Percentiles rank a stretch among this genome's conserved stretches.
Evolutionary conservation across 2,329 filamentous ascomycete species (phyloP).

Genomic region (Claviceps monticola): DNA sequence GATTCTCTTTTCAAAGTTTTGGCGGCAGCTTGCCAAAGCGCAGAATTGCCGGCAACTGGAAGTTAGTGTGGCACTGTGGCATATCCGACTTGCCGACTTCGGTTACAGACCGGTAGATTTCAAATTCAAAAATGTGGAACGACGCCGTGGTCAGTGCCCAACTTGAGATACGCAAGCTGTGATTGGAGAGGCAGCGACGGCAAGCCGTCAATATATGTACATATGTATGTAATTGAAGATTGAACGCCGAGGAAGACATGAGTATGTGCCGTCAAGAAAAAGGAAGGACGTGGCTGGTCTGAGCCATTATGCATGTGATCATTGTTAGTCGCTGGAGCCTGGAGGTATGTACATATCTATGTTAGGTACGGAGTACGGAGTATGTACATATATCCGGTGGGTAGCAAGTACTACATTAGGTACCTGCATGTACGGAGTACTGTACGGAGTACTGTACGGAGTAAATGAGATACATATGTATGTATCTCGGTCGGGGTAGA

Average conservation of each 20-base stretch:
- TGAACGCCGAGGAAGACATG: not conserved
- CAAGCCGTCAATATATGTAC: no score
- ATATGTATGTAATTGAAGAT: no score
- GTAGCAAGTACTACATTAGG: no score
- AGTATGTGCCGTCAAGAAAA: not conserved
- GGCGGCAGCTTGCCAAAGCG: not conserved
- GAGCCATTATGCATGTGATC: not conserved
- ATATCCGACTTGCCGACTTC: not conserved
- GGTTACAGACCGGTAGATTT: not conserved
- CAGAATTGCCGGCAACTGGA: not conserved
- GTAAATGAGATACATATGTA: no score
- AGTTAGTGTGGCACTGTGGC: not conserved
- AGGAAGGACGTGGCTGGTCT: not conserved
- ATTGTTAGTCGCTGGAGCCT: no score
- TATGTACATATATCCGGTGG: no score
- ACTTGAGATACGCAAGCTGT: no score
- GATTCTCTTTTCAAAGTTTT: not conserved
- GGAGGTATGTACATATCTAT: not conserved
- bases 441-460: no score
- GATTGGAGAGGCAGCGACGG: not conserved
- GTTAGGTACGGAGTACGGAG: no score
- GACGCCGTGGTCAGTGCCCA: no score
- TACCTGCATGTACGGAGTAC: no score
- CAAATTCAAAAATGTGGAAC: not conserved
- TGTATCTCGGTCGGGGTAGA: no score